A percentile compares a stretch with the other conserved stretches of the same genome.
Conservation (phyloP, 1,284 basidiomycete species). For the Apiotrichum veenhuisii region DNA sequence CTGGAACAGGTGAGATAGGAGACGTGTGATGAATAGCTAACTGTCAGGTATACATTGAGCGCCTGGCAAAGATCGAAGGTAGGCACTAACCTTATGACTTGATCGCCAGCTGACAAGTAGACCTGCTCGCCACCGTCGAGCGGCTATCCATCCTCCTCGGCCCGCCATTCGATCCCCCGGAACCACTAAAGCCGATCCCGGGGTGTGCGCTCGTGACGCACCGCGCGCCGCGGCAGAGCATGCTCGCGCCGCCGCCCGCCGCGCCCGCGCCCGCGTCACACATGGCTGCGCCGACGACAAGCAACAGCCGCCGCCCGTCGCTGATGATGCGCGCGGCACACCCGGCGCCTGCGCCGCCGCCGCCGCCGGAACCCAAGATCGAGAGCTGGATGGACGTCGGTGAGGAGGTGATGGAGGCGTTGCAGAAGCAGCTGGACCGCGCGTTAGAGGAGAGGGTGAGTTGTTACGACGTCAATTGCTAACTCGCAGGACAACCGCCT, state of each 20-base stretch:
- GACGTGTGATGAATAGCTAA: neutral
- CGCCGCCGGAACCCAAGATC: neutral
- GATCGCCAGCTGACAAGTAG: conserved; percentile 2
- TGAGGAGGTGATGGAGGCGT: conserved; percentile 32
- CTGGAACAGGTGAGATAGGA: conserved; percentile 30
- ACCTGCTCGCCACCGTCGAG: conserved; percentile 22
- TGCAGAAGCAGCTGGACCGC: conserved; percentile 26
- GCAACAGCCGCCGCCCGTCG: conserved; percentile 10
- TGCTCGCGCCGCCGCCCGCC: neutral
- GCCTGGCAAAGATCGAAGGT: conserved; percentile 35
- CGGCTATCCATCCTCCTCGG: conserved; percentile 38
- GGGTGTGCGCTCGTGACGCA: conserved; percentile 8
- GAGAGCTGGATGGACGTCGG: conserved; percentile 36
- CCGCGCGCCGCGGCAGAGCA: conserved; percentile 2
- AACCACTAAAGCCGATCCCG: conserved; percentile 35
- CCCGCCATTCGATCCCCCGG: conserved; percentile 33
- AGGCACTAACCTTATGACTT: neutral
- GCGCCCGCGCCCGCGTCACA: neutral
- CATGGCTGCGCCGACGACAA: conserved; percentile 12
- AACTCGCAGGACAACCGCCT: conserved; percentile 29
- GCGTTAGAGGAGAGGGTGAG: conserved; percentile 41
- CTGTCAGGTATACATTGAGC: conserved; percentile 37
- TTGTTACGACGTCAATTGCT: neutral
- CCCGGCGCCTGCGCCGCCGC: neutral
- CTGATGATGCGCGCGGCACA: neutral